Evolutionary conservation across 2,329 filamentous ascomycete species (phyloP).

Genomic region (Celoporthe dispersa): DNA sequence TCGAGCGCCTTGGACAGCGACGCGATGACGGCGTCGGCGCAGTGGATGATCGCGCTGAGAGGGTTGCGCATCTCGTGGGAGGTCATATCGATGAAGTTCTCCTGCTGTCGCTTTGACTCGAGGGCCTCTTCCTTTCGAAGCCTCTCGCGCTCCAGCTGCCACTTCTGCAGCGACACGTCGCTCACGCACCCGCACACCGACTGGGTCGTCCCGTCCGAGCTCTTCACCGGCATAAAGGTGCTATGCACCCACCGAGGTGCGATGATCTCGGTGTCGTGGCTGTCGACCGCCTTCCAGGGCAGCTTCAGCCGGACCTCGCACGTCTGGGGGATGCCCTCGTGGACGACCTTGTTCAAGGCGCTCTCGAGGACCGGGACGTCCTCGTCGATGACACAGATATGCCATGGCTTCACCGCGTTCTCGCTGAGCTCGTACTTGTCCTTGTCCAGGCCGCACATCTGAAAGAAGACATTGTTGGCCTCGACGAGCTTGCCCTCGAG

Average conservation of each 20-base stretch:
- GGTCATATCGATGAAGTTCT: constrained; percentile 80
- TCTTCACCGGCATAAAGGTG: constrained; percentile 55
- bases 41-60: constrained; percentile 73
- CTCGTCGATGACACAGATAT: constrained; percentile 49
- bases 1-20: constrained; percentile 51
- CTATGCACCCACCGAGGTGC: constrained; percentile 54
- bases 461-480: constrained; percentile 58
- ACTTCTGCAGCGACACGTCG: constrained; percentile 55
- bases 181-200: constrained; percentile 55
- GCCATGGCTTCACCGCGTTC: constrained; percentile 49
- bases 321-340: constrained; percentile 48
- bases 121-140: constrained; percentile 59
- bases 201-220: constrained; percentile 50
- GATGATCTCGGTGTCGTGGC: constrained; percentile 46
- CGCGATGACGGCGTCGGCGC: constrained; percentile 70
- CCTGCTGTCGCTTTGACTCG: constrained; percentile 69
- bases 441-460: constrained; percentile 54
- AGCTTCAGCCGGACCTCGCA: constrained; percentile 55
- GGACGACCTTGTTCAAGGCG: constrained; percentile 45
- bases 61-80: constrained; percentile 77
- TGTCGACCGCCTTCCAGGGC: constrained; percentile 51
- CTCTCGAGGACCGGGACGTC: constrained; percentile 47
- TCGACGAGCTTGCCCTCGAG: constrained; percentile 53
- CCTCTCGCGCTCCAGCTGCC: constrained; percentile 55
- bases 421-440: constrained; percentile 40